These are phyloP conservation scores for Silybum marianum DNA, from an alignment of 129 eudicot species.

Conservation along the genomic window DNA sequence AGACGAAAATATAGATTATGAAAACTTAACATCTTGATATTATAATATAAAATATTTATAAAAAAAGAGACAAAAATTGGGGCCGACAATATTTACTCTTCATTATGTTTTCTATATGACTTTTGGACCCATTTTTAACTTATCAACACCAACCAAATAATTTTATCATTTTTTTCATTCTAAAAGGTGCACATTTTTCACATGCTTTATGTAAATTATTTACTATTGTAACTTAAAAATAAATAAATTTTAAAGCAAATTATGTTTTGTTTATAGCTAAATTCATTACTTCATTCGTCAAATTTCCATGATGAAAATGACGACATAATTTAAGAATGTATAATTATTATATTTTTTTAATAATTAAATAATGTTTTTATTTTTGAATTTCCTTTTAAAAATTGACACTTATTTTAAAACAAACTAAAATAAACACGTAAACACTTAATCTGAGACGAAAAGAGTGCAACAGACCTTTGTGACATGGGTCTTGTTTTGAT, in stretches of 20 bases:
- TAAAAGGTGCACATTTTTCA: not conserved
- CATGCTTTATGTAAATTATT: not conserved
- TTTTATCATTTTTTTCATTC: not conserved
- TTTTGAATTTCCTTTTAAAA: no score
- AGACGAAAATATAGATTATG: not conserved
- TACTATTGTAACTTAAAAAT: not conserved
- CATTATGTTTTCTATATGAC: constrained; percentile 15
- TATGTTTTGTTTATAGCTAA: no score
- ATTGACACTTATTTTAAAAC: no score
- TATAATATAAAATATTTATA: not conserved
- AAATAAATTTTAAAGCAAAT: no score
- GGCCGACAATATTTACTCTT: constrained; percentile 35
- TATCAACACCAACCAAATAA: constrained; percentile 2
- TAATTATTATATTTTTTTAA: no score
- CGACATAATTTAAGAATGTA: no score
- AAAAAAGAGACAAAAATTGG: not conserved
- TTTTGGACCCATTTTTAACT: not conserved
- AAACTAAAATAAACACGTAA: no score
- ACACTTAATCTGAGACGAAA: no score
- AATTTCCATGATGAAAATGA: no score
- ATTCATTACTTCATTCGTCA: no score
- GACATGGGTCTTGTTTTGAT: not conserved
- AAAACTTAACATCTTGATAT: not conserved
- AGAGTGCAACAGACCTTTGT: no score
- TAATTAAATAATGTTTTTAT: no score